These are phyloP conservation scores for Uncinocarpus reesii DNA, from an alignment of 2,329 filamentous ascomycete species.

Conservation along the genomic window DNA sequence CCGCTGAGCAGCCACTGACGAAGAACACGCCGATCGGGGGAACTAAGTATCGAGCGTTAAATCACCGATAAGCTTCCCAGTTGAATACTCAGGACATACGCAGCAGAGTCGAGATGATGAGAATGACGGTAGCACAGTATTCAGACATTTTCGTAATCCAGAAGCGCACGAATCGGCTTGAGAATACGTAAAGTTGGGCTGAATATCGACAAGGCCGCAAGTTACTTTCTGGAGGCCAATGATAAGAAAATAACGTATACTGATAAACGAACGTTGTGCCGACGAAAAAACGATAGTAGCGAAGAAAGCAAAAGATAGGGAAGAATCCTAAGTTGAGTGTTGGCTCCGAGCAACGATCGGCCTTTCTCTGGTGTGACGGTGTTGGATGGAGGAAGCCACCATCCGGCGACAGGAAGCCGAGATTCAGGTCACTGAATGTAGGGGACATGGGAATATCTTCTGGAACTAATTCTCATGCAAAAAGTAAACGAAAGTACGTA, in stretches of 20 bases:
- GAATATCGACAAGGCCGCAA: no score
- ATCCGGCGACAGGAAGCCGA: background rate
- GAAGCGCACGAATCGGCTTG: background rate
- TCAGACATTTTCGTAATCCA: constrained; percentile 17
- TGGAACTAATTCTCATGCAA: no score
- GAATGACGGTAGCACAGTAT: constrained; percentile 30
- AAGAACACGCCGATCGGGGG: constrained; percentile 56
- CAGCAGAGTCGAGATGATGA: constrained; percentile 38
- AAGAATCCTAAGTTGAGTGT: background rate
- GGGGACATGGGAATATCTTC: no score
- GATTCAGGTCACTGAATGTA: background rate
- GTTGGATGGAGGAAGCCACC: background rate
- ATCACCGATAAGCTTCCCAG: background rate
- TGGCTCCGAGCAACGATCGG: background rate
- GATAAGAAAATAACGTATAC: background rate
- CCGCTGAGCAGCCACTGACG: constrained; percentile 55
- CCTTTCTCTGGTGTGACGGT: background rate
- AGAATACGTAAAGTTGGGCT: no score
- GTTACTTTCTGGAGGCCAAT: no score
- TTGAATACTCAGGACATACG: background rate
- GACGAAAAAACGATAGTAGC: background rate
- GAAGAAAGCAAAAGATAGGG: background rate
- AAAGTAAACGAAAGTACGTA: background rate
- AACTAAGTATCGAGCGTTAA: constrained; percentile 36
- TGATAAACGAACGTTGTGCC: background rate